These are phyloP conservation scores for Avena insularis DNA, from an alignment of 176 grass and related monocot species.

Conservation along the genomic window DNA sequence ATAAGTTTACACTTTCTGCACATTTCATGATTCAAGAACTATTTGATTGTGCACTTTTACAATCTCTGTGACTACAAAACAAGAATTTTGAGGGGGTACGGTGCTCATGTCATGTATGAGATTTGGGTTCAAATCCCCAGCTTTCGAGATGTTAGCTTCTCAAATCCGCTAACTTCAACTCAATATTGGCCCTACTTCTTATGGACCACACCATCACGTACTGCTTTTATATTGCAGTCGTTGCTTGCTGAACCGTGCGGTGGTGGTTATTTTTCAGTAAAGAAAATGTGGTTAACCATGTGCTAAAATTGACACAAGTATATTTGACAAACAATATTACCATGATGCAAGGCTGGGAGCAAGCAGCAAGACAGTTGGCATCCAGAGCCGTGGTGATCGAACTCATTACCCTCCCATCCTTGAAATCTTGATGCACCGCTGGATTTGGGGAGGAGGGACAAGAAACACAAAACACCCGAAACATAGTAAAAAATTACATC, in stretches of 20 bases:
- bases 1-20: too few species aligned
- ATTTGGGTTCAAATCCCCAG: background rate
- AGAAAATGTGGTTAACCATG: background rate
- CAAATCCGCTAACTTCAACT: background rate
- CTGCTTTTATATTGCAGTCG: background rate
- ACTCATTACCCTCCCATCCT: too few species aligned
- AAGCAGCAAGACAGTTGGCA: background rate
- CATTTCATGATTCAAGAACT: background rate
- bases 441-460: too few species aligned
- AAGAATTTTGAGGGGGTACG: background rate
- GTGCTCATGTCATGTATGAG: background rate
- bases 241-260: background rate
- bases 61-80: background rate
- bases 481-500: too few species aligned
- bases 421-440: too few species aligned
- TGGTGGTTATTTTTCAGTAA: background rate
- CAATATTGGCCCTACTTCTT: background rate
- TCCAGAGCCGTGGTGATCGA: background rate
- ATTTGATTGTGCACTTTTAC: background rate
- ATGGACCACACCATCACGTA: background rate
- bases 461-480: too few species aligned
- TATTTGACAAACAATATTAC: background rate
- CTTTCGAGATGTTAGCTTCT: background rate
- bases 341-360: background rate
- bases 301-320: background rate